Evolutionary conservation across 306 rosid genomes (phyloP).

Genomic region (Glycine tomentella): DNA sequence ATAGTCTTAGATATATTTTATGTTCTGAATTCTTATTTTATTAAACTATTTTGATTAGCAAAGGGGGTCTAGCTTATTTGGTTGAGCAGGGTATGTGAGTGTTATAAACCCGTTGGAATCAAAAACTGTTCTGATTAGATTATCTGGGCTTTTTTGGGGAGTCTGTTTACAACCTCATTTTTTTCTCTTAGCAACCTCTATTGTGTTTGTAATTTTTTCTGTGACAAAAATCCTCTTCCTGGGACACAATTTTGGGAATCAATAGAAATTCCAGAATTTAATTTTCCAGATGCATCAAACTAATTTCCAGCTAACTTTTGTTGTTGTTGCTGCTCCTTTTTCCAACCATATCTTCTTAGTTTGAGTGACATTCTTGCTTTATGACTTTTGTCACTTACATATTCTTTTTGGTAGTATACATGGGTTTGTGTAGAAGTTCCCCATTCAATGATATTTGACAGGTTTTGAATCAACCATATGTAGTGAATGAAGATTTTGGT

Average conservation of each 20-base stretch:
- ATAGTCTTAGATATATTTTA: not conserved
- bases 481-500: constrained; percentile 12
- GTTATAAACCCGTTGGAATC: too few relatives aligned
- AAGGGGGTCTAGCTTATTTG: not conserved
- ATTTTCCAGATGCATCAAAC: too few relatives aligned
- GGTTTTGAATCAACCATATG: not conserved
- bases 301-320: too few relatives aligned
- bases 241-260: not conserved
- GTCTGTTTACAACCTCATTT: not conserved
- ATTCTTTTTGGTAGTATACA: not conserved
- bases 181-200: not conserved
- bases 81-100: too few relatives aligned
- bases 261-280: too few relatives aligned
- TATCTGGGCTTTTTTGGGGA: not conserved
- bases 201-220: not conserved
- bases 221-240: not conserved
- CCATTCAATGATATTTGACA: constrained; percentile 2
- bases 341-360: not conserved
- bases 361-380: not conserved
- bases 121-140: not conserved
- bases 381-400: not conserved
- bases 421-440: not conserved
- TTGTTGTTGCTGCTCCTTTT: not conserved
- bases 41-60: not conserved
- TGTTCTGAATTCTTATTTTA: not conserved